phyloP scores from a whole-genome alignment of 2,329 filamentous ascomycete species.

The Penicillium sp. region DNA sequence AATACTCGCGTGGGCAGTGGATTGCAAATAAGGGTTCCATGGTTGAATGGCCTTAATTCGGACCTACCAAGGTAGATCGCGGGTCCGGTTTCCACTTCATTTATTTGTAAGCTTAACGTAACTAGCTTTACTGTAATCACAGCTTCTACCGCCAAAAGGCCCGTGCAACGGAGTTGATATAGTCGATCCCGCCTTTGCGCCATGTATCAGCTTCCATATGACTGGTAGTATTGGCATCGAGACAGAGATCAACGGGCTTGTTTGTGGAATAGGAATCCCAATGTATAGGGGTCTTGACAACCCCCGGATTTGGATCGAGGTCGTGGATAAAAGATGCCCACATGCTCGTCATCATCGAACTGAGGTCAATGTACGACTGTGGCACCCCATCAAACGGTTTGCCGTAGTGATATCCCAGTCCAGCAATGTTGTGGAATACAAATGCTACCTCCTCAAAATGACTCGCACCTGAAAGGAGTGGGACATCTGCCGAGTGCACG shows the following conservation, averaged over 20 bases:
- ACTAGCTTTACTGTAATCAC: not conserved
- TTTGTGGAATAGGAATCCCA: conserved; percentile 49
- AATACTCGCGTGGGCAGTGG: not conserved
- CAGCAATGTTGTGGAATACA: conserved; percentile 54
- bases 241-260: conserved; percentile 49
- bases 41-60: not conserved
- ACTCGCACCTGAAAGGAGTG: conserved; percentile 45
- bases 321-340: conserved; percentile 53
- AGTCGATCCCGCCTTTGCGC: conserved; percentile 37
- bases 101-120: not conserved
- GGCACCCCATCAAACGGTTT: conserved; percentile 42
- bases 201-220: conserved; percentile 48
- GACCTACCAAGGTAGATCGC: not conserved
- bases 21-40: not conserved
- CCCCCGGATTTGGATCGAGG: conserved; percentile 45
- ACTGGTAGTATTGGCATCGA: conserved; percentile 49
- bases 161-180: conserved; percentile 29
- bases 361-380: conserved; percentile 43
- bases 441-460: conserved; percentile 59
- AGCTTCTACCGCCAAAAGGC: conserved; percentile 24
- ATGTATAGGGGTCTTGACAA: conserved; percentile 20
- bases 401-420: conserved; percentile 45
- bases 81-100: not conserved
- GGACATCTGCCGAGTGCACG: conserved; percentile 46
- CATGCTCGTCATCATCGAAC: conserved; percentile 50